phyloP scores from a whole-genome alignment of 2,329 filamentous ascomycete genomes.

The Colletotrichum aenigma region DNA sequence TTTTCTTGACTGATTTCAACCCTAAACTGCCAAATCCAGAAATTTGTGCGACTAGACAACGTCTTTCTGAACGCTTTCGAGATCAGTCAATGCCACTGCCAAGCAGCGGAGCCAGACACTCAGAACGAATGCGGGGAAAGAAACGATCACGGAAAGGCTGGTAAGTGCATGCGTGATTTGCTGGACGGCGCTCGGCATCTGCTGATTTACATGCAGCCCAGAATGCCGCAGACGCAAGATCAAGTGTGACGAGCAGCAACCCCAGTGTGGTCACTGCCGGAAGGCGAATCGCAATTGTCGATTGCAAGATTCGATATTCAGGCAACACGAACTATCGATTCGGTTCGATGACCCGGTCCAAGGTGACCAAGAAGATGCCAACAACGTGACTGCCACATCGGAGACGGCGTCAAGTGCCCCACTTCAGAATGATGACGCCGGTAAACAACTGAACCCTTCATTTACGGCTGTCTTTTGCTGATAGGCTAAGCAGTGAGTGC shows the following conservation, averaged over 20 bases:
- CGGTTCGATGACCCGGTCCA: background rate
- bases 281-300: background rate
- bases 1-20: background rate
- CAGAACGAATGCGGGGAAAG: background rate
- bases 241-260: background rate
- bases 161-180: background rate
- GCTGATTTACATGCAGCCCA: background rate
- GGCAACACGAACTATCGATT: background rate
- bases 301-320: background rate
- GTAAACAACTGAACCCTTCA: background rate
- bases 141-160: background rate
- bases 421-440: background rate
- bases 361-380: background rate
- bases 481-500: background rate
- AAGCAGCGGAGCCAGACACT: background rate
- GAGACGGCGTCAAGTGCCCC: background rate
- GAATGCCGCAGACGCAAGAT: background rate
- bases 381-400: background rate
- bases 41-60: background rate
- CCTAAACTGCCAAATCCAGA: background rate
- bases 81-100: background rate
- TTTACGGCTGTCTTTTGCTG: background rate
- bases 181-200: constrained; percentile 37
- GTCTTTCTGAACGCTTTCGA: background rate
- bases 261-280: background rate